A percentile compares a stretch with the other conserved stretches of the same genome.
phyloP scores from a whole-genome alignment of 176 grass and related monocot genomes.

The Zoysia japonica region DNA sequence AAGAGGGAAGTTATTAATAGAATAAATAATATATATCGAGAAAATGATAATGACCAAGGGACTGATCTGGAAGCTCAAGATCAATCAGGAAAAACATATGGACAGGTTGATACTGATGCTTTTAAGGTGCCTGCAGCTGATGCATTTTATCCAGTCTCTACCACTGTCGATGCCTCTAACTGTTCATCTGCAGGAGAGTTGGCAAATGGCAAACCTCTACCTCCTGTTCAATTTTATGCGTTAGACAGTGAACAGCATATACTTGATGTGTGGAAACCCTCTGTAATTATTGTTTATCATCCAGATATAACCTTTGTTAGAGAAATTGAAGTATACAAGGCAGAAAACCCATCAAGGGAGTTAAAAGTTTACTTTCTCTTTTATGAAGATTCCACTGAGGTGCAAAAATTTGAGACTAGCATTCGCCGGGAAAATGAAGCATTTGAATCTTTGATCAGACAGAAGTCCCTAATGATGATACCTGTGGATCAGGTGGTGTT shows the following conservation, averaged over 20 bases:
- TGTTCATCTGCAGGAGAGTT: conserved; percentile 18
- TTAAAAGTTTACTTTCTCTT: conserved; percentile 93
- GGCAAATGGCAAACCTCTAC: conserved; percentile 55
- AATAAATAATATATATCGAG: conserved; percentile 36
- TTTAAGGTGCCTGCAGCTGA: conserved; percentile 32
- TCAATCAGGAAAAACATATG: conserved; percentile 40
- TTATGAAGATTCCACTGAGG: conserved; percentile 93
- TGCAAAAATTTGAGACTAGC: conserved; percentile 87
- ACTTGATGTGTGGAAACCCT: conserved; percentile 78
- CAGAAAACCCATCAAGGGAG: conserved; percentile 69
- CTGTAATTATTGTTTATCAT: conserved; percentile 88
- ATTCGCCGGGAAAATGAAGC: conserved; percentile 85
- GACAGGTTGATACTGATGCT: conserved; percentile 27
- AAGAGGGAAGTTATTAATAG: conserved; percentile 33
- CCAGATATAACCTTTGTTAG: conserved; percentile 93
- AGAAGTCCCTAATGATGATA: conserved; percentile 96
- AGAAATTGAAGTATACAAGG: conserved; percentile 95
- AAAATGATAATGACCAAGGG: conserved; percentile 42
- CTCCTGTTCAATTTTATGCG: conserved; percentile 85
- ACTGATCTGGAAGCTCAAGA: conserved; percentile 37
- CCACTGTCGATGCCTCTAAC: conserved; percentile 4
- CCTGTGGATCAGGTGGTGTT: conserved; percentile 82
- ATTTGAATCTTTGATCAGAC: conserved; percentile 93
- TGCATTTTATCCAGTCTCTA: conserved; percentile 9
- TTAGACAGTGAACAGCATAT: conserved; percentile 75